These are phyloP conservation scores for Breviolum minutum DNA, from an alignment of 73 alveolate species.

Conservation along the genomic window DNA sequence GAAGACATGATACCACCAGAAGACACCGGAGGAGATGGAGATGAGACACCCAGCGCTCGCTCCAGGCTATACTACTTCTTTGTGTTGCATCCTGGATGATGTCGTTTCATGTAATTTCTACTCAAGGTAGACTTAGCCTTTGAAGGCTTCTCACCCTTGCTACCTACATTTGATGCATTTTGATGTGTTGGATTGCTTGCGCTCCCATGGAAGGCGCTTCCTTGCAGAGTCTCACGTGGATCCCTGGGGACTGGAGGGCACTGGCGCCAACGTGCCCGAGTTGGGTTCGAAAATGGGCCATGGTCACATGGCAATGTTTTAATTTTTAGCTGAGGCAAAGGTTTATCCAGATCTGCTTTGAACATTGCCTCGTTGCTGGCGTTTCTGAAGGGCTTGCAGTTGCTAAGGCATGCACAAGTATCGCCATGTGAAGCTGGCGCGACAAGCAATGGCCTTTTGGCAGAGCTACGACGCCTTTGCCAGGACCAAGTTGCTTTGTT, in stretches of 20 bases:
- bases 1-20: constrained; percentile 25
- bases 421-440: constrained; percentile 95
- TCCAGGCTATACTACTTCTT: neutral
- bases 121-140: neutral
- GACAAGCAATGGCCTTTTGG: constrained; percentile 88
- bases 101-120: too few species aligned
- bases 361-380: neutral
- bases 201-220: neutral
- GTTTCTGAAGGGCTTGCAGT: neutral
- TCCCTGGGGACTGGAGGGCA: constrained; percentile 78
- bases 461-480: constrained; percentile 92
- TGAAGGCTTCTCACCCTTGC: neutral
- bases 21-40: neutral
- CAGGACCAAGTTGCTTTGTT: constrained; percentile 22
- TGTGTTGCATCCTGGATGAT: too few species aligned
- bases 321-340: neutral
- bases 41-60: constrained; percentile 47
- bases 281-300: constrained; percentile 83
- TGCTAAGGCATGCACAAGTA: constrained; percentile 64
- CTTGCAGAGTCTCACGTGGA: constrained; percentile 32
- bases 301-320: constrained; percentile 2
- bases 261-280: constrained; percentile 60
- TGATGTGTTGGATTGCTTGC: neutral
- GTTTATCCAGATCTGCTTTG: too few species aligned
- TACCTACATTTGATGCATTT: neutral